Conservation (phyloP, 1,284 basidiomycete species). For the Jaminaea rosea region DNA sequence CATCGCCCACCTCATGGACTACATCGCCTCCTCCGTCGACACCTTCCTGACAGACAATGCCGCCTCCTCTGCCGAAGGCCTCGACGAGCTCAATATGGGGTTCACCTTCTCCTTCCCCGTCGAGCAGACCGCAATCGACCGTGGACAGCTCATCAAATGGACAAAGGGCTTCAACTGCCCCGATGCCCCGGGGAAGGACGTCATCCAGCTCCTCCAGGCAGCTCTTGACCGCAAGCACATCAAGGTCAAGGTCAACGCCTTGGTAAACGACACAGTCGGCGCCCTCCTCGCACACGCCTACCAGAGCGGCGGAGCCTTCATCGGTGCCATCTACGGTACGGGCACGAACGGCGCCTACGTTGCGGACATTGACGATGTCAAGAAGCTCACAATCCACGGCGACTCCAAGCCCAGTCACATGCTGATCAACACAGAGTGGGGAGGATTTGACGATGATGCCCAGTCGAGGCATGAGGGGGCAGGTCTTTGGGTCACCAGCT, state of each 20-base stretch:
- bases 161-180: conserved; percentile 47
- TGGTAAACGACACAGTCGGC: conserved; percentile 92
- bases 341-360: conserved; percentile 97
- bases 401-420: conserved; percentile 53
- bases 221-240: conserved; percentile 88
- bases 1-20: conserved; percentile 52
- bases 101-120: conserved; percentile 81
- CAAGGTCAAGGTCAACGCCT: conserved; percentile 82
- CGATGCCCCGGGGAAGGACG: conserved; percentile 75
- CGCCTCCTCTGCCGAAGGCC: conserved; percentile 40
- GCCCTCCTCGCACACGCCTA: conserved; percentile 87
- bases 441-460: conserved; percentile 28
- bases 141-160: conserved; percentile 61
- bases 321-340: conserved; percentile 89
- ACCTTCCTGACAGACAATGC: conserved; percentile 72
- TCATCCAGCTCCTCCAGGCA: conserved; percentile 82
- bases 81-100: conserved; percentile 48
- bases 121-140: conserved; percentile 83
- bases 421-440: conserved; percentile 93
- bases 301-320: conserved; percentile 65
- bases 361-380: conserved; percentile 73
- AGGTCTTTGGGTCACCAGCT: conserved; percentile 82
- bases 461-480: conserved; percentile 52
- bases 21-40: conserved; percentile 90
- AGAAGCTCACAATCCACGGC: conserved; percentile 53